Evolutionary conservation across 371 early-diverging fungal species (phyloP), one percentile per base, ranked within the genome.

Genomic region (Catenaria anguillulae): DNA sequence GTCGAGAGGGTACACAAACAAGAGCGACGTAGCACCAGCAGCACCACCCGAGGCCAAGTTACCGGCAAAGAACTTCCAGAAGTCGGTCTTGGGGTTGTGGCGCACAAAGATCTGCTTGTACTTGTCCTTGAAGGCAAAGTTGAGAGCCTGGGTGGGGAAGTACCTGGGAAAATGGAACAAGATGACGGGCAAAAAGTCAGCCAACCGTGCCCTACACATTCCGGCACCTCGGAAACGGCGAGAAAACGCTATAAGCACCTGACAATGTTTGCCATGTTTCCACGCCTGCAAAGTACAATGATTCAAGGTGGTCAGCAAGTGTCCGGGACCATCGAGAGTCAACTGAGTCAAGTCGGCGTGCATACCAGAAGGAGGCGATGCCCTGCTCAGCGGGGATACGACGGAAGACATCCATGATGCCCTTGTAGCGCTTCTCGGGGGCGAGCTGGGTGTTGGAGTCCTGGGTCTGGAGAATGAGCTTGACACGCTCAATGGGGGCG

Each of bases 51-150:
- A 80, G 48, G 86, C 86, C 69, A 85, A 71, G 77, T 85, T 85
- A 71, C 81, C 84, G 60, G 76, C 77, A 69, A 84, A 84, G 75
- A 80, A 86, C 75, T 79, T 81, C 73, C 76, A 75, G 71, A 80
- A 85, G 65, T 81, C 86, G 54, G 81, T 78, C 65, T 73, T 76
- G 66, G 80, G 75, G 76, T 77, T 82, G 73, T 83, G 77, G 70
- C 73, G 73, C 71, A 77, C 78, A 77, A 85, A 85, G 77, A 84
- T 77, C 33, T 65, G 75, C 79, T 82, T 85, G 77, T 83, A 85
- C 74, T 81, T 82, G 77, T 85, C 86, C 78, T 84, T 85, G 78
- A 85, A 85, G 65, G 86, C 86, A 70, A 85, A 85, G 80, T 85
- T 85, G 64, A 85, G 73, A 55, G 86, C 86, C 74, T 85, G 86